Conservation (phyloP, 2,329 filamentous ascomycete species). For the Endoconidiophora laricicola region DNA sequence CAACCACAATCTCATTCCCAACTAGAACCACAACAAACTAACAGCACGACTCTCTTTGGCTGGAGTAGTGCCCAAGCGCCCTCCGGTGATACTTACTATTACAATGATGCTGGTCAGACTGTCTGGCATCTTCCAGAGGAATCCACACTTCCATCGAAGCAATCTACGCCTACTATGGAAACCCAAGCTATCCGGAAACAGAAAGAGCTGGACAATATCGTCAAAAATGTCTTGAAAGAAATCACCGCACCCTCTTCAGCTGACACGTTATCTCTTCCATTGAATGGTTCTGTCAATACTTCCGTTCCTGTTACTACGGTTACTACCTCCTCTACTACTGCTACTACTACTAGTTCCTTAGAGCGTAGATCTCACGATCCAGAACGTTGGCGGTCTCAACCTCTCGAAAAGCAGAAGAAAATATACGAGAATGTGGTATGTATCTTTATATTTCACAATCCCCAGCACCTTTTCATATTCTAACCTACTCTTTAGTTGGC, state of each 20-base stretch:
- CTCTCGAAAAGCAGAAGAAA: conserved; percentile 81
- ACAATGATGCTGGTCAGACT: conserved; percentile 58
- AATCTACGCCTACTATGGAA: conserved; percentile 39
- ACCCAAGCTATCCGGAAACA: conserved; percentile 45
- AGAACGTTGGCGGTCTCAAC: not conserved
- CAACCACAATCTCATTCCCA: not conserved
- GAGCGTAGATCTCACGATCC: too few relatives aligned
- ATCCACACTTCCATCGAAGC: conserved; percentile 35
- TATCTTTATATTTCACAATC: conserved; percentile 12
- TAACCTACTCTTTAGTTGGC: conserved; percentile 41
- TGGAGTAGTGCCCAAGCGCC: conserved; percentile 66
- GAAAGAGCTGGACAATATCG: conserved; percentile 66
- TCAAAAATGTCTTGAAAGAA: conserved; percentile 66
- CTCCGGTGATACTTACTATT: conserved; percentile 68
- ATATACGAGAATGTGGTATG: conserved; percentile 85
- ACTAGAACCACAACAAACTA: conserved; percentile 1
- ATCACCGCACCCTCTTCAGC: too few relatives aligned
- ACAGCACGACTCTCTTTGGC: conserved; percentile 43
- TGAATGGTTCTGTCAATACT: too few relatives aligned
- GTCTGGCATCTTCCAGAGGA: conserved; percentile 65
- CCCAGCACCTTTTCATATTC: not conserved
- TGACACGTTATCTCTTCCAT: too few relatives aligned
- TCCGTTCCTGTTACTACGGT: too few relatives aligned
- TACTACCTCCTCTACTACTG: too few relatives aligned
- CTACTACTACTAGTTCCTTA: too few relatives aligned